Base-by-base conservation (phyloP, 768 basidiomycete genomes). In the Tylopilus plumbeoviolaceoides region DNA sequence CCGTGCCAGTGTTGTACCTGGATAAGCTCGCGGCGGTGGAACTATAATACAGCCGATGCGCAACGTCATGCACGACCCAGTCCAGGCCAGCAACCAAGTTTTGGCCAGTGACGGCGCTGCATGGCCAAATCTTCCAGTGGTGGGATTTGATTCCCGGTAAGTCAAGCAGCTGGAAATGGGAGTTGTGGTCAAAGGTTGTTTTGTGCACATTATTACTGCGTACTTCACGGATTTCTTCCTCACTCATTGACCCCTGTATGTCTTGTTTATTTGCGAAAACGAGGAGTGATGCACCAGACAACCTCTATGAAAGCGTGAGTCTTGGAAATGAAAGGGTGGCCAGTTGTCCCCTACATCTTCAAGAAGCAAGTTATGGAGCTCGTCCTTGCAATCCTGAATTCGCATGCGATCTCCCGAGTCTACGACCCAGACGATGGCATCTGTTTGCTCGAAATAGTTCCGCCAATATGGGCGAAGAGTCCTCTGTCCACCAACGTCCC, bases 261-360 rank as follows among this genome's bases (percentile, higher is more conserved):
- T 99, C 97, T 67, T 97, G 95, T 71, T 99, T 99, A 73, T 99
- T 99, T 27, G 97, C 97, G 66, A 98, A 91, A 49, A 98, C 85
- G 35, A 98, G 82, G 47, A 98, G 78, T 12, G 93, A 95, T 40
- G 97, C 97, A n/a, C 97, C 95, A 47, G 92, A 85, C 53, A 98
- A 73, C 64, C 97, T 81, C 95, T 98, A 55, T 27, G 18, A 42
- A 10, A 45, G 43, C 53, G 47, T 68, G 58, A 66, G 59, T 60
- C 46, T 55, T 46, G 54, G 55, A 55, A 40, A 54, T 46, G 47
- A 17, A 21, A 25, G 46, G 35, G 38, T 38, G 30, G 49, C 35
- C 35, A 42, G 56, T 42, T 49, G 40, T 36, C 21, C 64, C 85
- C 73, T 72, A 98, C 95, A 71, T 98, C 95, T 78, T 98, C 95